Base-by-base conservation (phyloP, 139 green algal species). In the Trebouxia sp. region DNA sequence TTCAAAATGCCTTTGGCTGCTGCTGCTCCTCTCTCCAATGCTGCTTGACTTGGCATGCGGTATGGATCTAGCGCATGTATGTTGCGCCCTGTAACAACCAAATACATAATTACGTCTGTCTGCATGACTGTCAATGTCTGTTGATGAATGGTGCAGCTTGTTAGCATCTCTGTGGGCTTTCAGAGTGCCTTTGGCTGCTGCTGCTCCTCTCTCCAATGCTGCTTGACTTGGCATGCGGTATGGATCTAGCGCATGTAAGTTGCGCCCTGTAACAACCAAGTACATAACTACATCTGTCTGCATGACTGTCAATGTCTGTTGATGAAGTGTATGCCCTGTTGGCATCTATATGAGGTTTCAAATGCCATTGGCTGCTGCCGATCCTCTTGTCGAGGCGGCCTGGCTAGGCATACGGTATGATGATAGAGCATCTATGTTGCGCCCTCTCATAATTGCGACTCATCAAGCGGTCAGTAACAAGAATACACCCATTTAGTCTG, bases 41-140 rank as follows among this genome's bases (percentile, higher is more conserved):
- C 96, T 24, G 94, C 90, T 43, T 88, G 79, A 30, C 83, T 89
- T 24, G 96, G 96, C 96, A 99, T 99, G 67, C 96, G 88, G 88
- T 99, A 99, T 0, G 96, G 96, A 85, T 99, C 96, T 38, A 99
- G 87, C 5, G 96, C 96, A 85, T 98, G 93, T 82, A 99, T 99
- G 91, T 99, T 99, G 55, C 96, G 91, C 35, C 96, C 93, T 92
- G 84, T 37, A 65, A 6, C 35, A 35, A 69, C 12, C n/a, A 32
- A 1, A n/a, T n/a, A n/a, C n/a, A n/a, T n/a, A n/a, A n/a, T n/a
- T n/a, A n/a, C n/a, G n/a, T n/a, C n/a, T n/a, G n/a, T n/a, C n/a
- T n/a, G n/a, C n/a, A n/a, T n/a, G n/a, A n/a, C n/a, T n/a, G n/a
- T n/a, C n/a, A n/a, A n/a, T n/a, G n/a, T n/a, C n/a, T n/a, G n/a